A percentile compares a stretch with the other conserved stretches of the same genome.
Conservation (phyloP, 306 rosid species). For the Ormosia semicastrata region DNA sequence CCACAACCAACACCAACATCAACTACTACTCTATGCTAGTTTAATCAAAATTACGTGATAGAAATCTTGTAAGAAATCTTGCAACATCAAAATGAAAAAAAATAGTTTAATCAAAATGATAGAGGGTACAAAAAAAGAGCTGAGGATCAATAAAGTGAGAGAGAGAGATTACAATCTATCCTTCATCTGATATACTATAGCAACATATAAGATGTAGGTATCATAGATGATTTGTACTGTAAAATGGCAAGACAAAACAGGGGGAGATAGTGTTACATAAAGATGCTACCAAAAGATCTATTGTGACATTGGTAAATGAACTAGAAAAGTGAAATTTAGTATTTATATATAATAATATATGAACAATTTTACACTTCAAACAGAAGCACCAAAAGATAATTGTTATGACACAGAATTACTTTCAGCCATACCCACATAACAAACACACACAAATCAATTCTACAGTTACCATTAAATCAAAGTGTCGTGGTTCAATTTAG, state of each 20-base stretch:
- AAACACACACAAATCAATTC: neutral
- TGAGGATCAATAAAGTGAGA: no score
- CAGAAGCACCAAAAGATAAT: neutral
- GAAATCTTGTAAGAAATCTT: no score
- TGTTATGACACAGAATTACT: neutral
- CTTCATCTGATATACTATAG: constrained; percentile 41
- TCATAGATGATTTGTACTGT: constrained; percentile 48
- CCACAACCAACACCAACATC: no score
- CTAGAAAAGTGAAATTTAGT: neutral
- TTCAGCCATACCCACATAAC: neutral
- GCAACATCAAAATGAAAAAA: no score
- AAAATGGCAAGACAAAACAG: neutral
- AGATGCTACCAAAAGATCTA: constrained; percentile 6
- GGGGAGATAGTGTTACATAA: neutral
- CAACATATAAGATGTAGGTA: constrained; percentile 47
- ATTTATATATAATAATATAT: neutral
- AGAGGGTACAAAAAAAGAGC: no score
- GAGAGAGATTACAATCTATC: no score
- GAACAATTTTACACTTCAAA: neutral
- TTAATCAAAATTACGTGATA: no score
- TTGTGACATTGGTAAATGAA: neutral
- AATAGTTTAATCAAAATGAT: no score
- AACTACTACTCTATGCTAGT: no score
- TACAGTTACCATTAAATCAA: neutral
- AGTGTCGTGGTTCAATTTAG: neutral